These are phyloP conservation scores for Colletotrichum sp. DNA, from an alignment of 2,329 filamentous ascomycete species.

Conservation along the genomic window DNA sequence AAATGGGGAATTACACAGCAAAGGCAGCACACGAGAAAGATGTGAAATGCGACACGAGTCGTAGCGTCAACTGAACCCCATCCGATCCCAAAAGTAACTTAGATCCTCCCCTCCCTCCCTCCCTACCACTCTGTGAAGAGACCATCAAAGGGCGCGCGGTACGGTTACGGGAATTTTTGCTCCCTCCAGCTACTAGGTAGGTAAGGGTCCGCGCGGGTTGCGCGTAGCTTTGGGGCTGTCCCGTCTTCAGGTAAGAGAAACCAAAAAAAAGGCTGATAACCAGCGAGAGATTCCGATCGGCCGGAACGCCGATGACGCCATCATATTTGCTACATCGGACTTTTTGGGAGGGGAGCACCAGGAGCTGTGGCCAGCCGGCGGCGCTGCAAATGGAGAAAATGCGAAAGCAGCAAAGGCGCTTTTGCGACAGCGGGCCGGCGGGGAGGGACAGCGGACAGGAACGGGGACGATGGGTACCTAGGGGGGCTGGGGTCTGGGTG, in stretches of 20 bases:
- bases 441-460: background rate
- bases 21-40: background rate
- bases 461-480: background rate
- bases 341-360: background rate
- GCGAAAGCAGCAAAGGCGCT: background rate
- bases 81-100: background rate
- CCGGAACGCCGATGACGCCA: conserved; percentile 15
- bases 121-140: background rate
- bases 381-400: background rate
- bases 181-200: background rate
- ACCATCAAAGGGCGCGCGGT: background rate
- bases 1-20: background rate
- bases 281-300: conserved; percentile 13
- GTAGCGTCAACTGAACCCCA: background rate
- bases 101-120: background rate
- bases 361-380: background rate
- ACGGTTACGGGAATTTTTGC: background rate
- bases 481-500: background rate
- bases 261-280: background rate
- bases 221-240: background rate
- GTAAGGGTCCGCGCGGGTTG: background rate
- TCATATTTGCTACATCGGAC: conserved; percentile 6
- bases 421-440: background rate
- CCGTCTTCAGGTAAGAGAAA: background rate
- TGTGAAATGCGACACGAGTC: background rate